A percentile compares a stretch with the other conserved stretches of the same genome.
Conservation (phyloP, 2,329 filamentous ascomycete genomes). For the Cercospora sesami region DNA sequence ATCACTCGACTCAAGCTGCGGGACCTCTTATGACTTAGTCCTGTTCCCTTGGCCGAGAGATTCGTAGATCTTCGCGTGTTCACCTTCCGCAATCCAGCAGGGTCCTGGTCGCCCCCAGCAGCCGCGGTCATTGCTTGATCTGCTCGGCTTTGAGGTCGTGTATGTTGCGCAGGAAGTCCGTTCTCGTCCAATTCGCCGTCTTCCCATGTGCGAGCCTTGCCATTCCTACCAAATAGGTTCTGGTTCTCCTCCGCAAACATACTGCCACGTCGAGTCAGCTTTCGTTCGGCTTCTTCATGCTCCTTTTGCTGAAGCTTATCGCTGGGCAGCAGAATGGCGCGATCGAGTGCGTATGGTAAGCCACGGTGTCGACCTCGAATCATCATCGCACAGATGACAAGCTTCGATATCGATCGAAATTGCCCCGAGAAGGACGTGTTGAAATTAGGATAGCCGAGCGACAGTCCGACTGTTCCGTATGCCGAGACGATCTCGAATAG, state of each 20-base stretch:
- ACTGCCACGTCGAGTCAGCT: conserved; percentile 34
- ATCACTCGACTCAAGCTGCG: conserved; percentile 33
- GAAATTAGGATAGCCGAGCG: conserved; percentile 72
- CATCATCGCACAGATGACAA: conserved; percentile 67
- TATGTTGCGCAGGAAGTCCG: conserved; percentile 33
- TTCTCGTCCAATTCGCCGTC: conserved; percentile 33
- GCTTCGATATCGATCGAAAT: conserved; percentile 69
- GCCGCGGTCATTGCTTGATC: conserved; percentile 24
- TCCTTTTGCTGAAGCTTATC: conserved; percentile 65
- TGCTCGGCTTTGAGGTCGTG: conserved; percentile 7
- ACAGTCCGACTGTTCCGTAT: conserved; percentile 91
- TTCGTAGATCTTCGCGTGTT: conserved; percentile 22
- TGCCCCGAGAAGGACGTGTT: conserved; percentile 81
- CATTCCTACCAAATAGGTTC: conserved; percentile 16
- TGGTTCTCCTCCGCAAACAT: conserved; percentile 27
- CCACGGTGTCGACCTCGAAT: conserved; percentile 65
- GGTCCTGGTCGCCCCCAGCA: conserved; percentile 22
- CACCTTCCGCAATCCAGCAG: conserved; percentile 17
- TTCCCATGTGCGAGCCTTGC: conserved; percentile 24
- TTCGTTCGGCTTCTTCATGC: conserved; percentile 43
- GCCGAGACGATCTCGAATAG: conserved; percentile 88
- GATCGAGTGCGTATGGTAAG: conserved; percentile 66
- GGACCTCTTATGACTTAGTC: conserved; percentile 18
- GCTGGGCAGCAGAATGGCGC: conserved; percentile 67
- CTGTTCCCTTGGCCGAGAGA: conserved; percentile 15